phyloP scores from a whole-genome alignment of 306 rosid species.

The Betula pendula region DNA sequence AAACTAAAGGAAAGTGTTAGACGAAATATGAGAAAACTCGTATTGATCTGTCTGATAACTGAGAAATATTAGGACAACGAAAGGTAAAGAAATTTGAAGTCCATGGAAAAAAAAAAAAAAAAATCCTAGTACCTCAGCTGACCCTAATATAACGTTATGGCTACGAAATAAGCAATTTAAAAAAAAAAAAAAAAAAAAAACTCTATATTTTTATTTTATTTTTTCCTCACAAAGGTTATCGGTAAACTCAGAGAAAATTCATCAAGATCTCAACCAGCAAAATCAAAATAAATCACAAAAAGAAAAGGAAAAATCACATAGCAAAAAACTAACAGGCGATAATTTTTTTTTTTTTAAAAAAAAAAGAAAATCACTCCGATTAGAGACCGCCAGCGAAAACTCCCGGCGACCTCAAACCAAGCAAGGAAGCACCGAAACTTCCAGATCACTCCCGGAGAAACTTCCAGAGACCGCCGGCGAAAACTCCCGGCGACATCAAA shows the following conservation, averaged over 20 bases:
- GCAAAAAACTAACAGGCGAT: too few species aligned
- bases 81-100: neutral
- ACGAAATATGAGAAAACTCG: neutral
- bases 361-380: constrained; percentile 26
- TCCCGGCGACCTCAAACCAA: constrained; percentile 33
- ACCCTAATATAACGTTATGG: neutral
- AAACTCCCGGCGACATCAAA: constrained; percentile 34
- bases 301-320: neutral
- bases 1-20: neutral
- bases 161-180: neutral
- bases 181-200: neutral
- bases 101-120: neutral
- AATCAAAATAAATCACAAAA: neutral
- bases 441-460: constrained; percentile 69
- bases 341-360: neutral
- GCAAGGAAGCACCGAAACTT: constrained; percentile 24
- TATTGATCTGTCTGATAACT: neutral
- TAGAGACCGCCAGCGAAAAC: constrained; percentile 25
- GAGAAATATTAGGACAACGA: neutral
- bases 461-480: constrained; percentile 29
- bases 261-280: constrained; percentile 27
- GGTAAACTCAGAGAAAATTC: constrained; percentile 17
- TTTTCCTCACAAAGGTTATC: constrained; percentile 25
- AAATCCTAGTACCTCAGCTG: neutral
- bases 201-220: too few species aligned